Conservation (phyloP, 2,329 filamentous ascomycete species). For the Colletotrichum gigasporum region DNA sequence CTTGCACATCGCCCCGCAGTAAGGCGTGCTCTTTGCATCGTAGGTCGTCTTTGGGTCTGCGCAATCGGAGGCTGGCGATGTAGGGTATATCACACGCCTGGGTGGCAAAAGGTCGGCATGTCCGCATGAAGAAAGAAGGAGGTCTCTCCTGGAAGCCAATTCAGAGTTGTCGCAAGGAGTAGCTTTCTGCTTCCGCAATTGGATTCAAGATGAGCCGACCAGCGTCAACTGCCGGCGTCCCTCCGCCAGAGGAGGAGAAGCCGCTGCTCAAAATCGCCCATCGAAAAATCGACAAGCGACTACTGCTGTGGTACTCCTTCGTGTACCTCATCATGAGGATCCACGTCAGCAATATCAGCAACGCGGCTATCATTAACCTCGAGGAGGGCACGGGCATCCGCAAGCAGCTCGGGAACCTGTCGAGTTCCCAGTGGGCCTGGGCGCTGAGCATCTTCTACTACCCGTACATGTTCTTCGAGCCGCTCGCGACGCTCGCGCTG, state of each 20-base stretch:
- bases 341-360: slow-evolving; percentile 38
- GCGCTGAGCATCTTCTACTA: slow-evolving; percentile 38
- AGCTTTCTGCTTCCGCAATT: too few relatives aligned
- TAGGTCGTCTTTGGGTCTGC: not conserved
- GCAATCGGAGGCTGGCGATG: not conserved
- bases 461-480: slow-evolving; percentile 39
- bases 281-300: slow-evolving; percentile 36
- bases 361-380: slow-evolving; percentile 40
- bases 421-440: slow-evolving; percentile 38
- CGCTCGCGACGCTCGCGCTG: slow-evolving; percentile 35
- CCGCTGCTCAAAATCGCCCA: slow-evolving; percentile 29
- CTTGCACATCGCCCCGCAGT: slow-evolving; percentile 30
- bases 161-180: too few relatives aligned
- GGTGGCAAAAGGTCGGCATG: not conserved
- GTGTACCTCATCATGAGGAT: slow-evolving; percentile 39
- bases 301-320: slow-evolving; percentile 37
- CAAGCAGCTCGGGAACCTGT: slow-evolving; percentile 36
- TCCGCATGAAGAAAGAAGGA: not conserved
- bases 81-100: not conserved
- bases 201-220: not conserved
- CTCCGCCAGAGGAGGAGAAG: not conserved
- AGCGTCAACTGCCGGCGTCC: not conserved
- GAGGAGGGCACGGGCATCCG: slow-evolving; percentile 38
- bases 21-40: slow-evolving; percentile 30
- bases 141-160: too few relatives aligned